Evolutionary conservation across 2,329 filamentous ascomycete species (phyloP).

Genomic region (Cladosporium sp.): DNA sequence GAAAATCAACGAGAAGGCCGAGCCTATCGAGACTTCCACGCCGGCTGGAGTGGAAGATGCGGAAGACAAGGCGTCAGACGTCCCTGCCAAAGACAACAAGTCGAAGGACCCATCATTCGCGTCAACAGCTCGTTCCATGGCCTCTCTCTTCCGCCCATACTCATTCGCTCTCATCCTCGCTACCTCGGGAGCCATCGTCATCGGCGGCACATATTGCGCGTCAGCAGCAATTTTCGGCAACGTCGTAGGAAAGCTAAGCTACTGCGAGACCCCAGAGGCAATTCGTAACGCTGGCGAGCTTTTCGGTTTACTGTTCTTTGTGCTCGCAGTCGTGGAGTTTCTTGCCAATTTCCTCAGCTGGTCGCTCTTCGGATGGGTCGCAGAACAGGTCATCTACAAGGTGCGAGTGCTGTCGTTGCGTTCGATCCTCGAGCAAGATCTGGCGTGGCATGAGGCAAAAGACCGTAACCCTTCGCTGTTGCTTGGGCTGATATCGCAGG

Average conservation of each 20-base stretch:
- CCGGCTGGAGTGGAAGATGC: not conserved
- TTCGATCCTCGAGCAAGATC: constrained; percentile 61
- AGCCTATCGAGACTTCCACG: not conserved
- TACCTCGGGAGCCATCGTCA: not conserved
- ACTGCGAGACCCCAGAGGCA: constrained; percentile 46
- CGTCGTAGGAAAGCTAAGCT: constrained; percentile 54
- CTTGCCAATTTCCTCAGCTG: constrained; percentile 60
- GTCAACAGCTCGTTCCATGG: not conserved
- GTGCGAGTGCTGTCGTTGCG: constrained; percentile 62
- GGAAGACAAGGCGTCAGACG: not conserved
- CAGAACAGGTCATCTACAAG: constrained; percentile 62
- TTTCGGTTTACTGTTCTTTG: constrained; percentile 57
- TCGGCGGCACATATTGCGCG: constrained; percentile 11
- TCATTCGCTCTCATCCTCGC: constrained; percentile 1
- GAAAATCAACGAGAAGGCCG: not conserved
- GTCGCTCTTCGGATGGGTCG: constrained; percentile 53
- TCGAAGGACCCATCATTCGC: not conserved
- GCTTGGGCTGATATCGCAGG: constrained; percentile 64
- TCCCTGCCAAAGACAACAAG: not conserved
- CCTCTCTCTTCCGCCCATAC: constrained; percentile 3
- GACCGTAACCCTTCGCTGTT: constrained; percentile 58
- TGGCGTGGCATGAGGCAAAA: constrained; percentile 67
- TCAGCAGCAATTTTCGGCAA: constrained; percentile 29
- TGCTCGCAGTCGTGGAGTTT: constrained; percentile 57
- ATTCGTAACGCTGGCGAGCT: constrained; percentile 55